Conservation (phyloP, 495 filamentous ascomycete species). For the Margaritispora aquatica region DNA sequence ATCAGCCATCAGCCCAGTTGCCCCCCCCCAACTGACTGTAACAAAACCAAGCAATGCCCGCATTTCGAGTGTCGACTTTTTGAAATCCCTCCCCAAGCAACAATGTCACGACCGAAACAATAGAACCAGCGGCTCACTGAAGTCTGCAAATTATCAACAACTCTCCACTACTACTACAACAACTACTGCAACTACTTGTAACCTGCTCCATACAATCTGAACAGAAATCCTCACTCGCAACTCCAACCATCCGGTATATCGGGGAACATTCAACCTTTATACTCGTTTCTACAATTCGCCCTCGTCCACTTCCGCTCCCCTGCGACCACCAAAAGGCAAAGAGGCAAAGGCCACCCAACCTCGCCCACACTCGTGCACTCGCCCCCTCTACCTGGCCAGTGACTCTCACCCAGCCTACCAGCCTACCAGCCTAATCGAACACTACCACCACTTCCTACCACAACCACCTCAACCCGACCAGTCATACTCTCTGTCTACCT, state of each 20-base stretch:
- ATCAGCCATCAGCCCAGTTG: not conserved
- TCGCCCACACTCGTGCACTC: no score
- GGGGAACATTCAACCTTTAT: no score
- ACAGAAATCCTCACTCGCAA: conserved; percentile 4
- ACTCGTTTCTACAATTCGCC: no score
- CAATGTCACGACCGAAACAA: conserved; percentile 20
- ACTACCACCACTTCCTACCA: no score
- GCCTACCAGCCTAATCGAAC: no score
- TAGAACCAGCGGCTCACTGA: conserved; percentile 24
- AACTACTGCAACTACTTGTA: not conserved
- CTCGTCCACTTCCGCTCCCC: conserved; percentile 4
- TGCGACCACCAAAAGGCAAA: no score
- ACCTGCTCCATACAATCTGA: not conserved
- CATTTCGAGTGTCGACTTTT: conserved; percentile 4
- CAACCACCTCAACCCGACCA: not conserved
- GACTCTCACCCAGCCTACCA: not conserved
- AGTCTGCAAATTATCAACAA: conserved; percentile 24
- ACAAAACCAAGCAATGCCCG: conserved; percentile 21
- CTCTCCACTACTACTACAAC: not conserved
- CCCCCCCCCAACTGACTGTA: conserved; percentile 8
- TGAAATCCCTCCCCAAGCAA: conserved; percentile 6
- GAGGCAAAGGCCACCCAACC: not conserved
- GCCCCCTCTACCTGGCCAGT: not conserved
- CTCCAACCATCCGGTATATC: no score
- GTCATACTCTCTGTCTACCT: conserved; percentile 8